Conservation (phyloP, 208 protist species). For the Leishmania amazonensis region DNA sequence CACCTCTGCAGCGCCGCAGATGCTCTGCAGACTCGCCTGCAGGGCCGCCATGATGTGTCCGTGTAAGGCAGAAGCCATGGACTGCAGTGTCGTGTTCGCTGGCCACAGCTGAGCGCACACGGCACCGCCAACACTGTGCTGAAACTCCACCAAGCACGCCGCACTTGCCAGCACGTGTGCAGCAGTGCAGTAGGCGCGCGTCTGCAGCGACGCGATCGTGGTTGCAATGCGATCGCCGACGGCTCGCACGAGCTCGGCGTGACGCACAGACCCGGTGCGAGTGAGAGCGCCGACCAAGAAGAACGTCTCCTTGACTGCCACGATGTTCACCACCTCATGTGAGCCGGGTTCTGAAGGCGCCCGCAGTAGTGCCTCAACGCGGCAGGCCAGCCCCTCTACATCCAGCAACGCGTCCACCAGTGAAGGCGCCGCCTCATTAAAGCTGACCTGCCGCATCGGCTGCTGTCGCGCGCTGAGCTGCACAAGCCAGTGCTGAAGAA, state of each 20-base stretch:
- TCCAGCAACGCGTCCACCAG: conserved; percentile 46
- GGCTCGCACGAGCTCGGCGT: conserved; percentile 27
- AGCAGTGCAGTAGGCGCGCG: conserved; percentile 46
- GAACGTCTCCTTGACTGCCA: conserved; percentile 60
- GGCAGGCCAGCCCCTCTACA: conserved; percentile 29
- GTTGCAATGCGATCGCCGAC: conserved; percentile 34
- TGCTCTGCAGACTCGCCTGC: conserved; percentile 5
- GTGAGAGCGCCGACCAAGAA: conserved; percentile 69
- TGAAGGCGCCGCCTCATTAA: conserved; percentile 9
- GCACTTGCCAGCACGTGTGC: conserved; percentile 39
- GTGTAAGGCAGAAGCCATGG: conserved; percentile 24
- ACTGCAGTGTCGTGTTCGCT: conserved; percentile 25
- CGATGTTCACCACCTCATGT: conserved; percentile 28
- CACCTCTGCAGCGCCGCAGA: neutral
- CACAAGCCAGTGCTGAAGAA: conserved; percentile 31
- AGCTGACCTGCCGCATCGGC: neutral
- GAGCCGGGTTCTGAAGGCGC: neutral
- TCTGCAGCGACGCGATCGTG: conserved; percentile 45
- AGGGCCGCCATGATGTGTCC: conserved; percentile 17
- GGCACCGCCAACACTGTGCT: conserved; percentile 50
- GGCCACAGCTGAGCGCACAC: conserved; percentile 30
- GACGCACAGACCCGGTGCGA: conserved; percentile 16
- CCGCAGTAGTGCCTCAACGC: conserved; percentile 35
- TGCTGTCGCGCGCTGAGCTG: conserved; percentile 12
- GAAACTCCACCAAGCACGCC: conserved; percentile 64